Base-by-base conservation (phyloP, 2,329 filamentous ascomycete species). In the Epichloe baconii region DNA sequence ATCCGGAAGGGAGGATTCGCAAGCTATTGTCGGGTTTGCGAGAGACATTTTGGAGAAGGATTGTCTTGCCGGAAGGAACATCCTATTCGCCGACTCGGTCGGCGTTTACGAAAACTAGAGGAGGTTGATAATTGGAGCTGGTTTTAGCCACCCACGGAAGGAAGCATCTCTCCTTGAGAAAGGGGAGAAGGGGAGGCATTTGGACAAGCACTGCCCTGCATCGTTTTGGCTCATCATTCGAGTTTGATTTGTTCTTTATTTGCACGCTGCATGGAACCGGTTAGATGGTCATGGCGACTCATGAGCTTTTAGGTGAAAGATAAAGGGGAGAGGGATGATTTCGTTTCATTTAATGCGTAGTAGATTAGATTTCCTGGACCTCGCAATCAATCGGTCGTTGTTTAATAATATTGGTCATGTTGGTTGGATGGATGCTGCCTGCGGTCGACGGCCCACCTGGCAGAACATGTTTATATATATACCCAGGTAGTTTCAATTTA, bases 1-100 rank as follows among this genome's bases (percentile, higher is more conserved):
- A 36, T 61, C 62, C 3, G 66, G 48, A 10, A 12, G 52, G 5
- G 55, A 68, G 26, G 67, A 68, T 44, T 64, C 66, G n/a, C 71
- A 73, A 48, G 72, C 71, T 3, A 68, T 79, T 3, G 68, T 80
- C n/a, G 66, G 70, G 12, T 66, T 79, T 53, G 74, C 73, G 6
- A 66, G 69, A 15, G 64, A 68, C 36, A 62, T 69, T 42, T 62
- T 82, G 42, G 72, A 76, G 57, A 61, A 60, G 42, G 77, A 80
- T 48, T 75, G 72, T 38, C 61, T 72, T 3, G 76, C 73, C 5
- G 67, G 68, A 19, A 67, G 69, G 47, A 78, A 69, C 56, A 70
- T 73, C 45, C 59, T 79, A 47, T 73, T 76, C 43, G 68, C 74
- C 23, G 78, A 82, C 57, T 75, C 77, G 6, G 66, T 77, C 3